phyloP scores from a whole-genome alignment of 179 eudicot genomes.

The Beta lomatogona region DNA sequence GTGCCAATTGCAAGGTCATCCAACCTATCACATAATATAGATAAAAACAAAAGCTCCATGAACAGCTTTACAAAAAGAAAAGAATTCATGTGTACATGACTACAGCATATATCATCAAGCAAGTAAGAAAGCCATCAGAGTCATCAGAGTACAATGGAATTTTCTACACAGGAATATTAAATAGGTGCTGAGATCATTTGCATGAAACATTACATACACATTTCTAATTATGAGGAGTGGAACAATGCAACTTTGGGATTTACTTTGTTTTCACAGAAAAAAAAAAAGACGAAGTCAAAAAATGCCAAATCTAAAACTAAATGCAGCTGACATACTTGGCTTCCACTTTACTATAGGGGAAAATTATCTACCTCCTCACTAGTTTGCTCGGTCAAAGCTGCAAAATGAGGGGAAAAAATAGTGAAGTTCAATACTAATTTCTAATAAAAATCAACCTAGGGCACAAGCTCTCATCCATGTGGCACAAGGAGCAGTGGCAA shows the following conservation, averaged over 20 bases:
- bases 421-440: neutral
- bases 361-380: no score
- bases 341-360: no score
- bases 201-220: neutral
- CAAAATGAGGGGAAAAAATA: neutral
- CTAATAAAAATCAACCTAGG: neutral
- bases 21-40: conserved; percentile 43
- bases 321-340: conserved; percentile 7
- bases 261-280: neutral
- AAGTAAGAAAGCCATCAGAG: neutral
- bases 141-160: neutral
- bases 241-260: neutral
- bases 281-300: neutral
- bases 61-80: neutral
- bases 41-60: neutral
- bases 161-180: neutral
- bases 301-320: neutral
- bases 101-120: neutral
- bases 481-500: neutral
- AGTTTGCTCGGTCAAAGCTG: no score
- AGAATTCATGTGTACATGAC: neutral
- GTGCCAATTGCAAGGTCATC: conserved; percentile 54
- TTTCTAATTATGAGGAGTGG: neutral
- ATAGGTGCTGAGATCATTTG: neutral
- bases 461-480: neutral